Evolutionary conservation across 2,329 filamentous ascomycete genomes (phyloP), one percentile per base, ranked within the genome.

Genomic region (Fusarium avenaceum): DNA sequence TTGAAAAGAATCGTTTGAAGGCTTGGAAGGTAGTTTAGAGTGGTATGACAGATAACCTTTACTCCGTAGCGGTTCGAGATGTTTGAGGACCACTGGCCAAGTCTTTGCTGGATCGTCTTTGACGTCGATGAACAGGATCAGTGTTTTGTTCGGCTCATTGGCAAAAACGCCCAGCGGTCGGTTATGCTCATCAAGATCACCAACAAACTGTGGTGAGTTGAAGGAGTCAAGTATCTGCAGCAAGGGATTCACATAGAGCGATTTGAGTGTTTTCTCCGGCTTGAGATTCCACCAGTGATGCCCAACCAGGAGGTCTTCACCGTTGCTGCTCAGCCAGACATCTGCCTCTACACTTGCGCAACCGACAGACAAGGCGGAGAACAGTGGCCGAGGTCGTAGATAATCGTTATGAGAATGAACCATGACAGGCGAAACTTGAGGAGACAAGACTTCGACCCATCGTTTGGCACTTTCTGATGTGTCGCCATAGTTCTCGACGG

Each of bases 331-430:
- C 2, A 87, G 80, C 88, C 88, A 92, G 11, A 92, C 85, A 69
- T 92, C 90, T 4, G 89, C 89, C 77, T 92, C 90, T 3, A 91
- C 82, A 19, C 89, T 85, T 4, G 85, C 85, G 69, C 87, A 90
- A 7, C 88, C 86, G 4, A 84, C 84, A 9, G 81, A 78, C 2
- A 89, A 77, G 19, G 90, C 90, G 4, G 87, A 86, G 71, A 86
- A 90, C 7, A 92, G 79, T 0, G 90, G 89, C 1, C 87, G 81
- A 11, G 81, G 82, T 42, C 88, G 83, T 86, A 86, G 87, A 76
- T 92, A 92, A 75, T 92, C 90, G 72, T 91, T 91, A 73, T 91
- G 89, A 1, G 86, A 89, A 74, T 91, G 89, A 57, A 69, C 67
- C 67, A 69, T 72, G 4, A 54, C 59, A 6, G 70, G 70, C 2